These are phyloP conservation scores for Diplocarpon rosae DNA, from an alignment of 2,329 filamentous ascomycete genomes.

Conservation along the genomic window DNA sequence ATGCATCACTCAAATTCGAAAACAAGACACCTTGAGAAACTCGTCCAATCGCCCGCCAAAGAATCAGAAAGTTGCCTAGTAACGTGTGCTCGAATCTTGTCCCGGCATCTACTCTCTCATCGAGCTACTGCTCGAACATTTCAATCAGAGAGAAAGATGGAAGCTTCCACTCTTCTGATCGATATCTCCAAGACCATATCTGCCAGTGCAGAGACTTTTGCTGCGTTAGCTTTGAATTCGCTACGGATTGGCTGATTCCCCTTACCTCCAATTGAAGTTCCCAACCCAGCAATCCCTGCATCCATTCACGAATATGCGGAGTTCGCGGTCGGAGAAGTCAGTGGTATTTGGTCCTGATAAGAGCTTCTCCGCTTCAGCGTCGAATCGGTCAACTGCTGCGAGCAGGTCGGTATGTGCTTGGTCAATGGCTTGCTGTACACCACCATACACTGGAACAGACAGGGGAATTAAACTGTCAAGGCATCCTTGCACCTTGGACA, in stretches of 20 bases:
- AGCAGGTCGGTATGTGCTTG: conserved; percentile 4
- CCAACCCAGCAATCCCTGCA: conserved; percentile 8
- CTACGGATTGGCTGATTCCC: background rate
- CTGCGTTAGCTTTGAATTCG: background rate
- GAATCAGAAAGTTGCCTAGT: background rate
- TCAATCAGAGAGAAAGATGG: background rate
- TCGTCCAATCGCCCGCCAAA: background rate
- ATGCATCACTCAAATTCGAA: background rate
- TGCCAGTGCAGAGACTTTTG: conserved; percentile 4
- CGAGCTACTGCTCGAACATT: background rate
- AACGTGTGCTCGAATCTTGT: background rate
- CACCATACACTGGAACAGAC: background rate
- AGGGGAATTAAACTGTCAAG: conserved; percentile 11
- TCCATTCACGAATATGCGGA: conserved; percentile 7
- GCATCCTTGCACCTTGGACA: background rate
- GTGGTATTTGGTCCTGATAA: conserved; percentile 1
- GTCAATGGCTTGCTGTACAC: conserved; percentile 6
- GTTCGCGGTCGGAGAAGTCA: conserved; percentile 4
- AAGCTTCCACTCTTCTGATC: conserved; percentile 7
- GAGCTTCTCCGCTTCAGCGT: conserved; percentile 2
- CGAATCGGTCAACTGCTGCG: conserved; percentile 5
- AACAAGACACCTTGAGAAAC: background rate
- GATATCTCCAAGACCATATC: conserved; percentile 4
- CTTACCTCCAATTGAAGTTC: conserved; percentile 12
- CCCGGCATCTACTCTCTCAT: too few relatives aligned